These are phyloP conservation scores for Plectranthus barbatus DNA, from an alignment of 257 asterid genomes.

Conservation along the genomic window DNA sequence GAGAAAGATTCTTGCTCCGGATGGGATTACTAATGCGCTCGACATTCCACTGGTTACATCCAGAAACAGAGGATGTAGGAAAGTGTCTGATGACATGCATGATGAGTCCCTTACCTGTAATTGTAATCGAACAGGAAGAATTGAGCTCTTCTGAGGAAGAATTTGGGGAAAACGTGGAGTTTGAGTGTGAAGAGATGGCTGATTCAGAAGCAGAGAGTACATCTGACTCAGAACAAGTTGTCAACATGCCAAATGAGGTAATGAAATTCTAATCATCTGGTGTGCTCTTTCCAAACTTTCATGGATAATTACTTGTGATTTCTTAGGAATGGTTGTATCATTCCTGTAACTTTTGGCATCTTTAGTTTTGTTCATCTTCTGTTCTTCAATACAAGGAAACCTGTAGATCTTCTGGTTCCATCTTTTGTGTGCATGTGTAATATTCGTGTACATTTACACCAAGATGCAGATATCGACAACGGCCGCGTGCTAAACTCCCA, in stretches of 20 bases:
- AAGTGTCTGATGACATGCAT: constrained; percentile 21
- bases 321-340: neutral
- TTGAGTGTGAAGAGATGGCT: constrained; percentile 94
- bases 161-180: constrained; percentile 80
- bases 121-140: constrained; percentile 98
- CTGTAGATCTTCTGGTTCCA: neutral
- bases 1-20: constrained; percentile 25
- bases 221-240: neutral
- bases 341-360: neutral
- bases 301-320: neutral
- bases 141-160: constrained; percentile 95
- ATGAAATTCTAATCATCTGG: neutral
- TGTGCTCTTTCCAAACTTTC: neutral
- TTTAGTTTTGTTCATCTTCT: neutral
- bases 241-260: constrained; percentile 60
- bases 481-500: constrained; percentile 3
- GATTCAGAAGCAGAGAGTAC: constrained; percentile 82
- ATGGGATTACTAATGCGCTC: constrained; percentile 20
- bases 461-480: constrained; percentile 26
- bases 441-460: neutral
- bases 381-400: no score
- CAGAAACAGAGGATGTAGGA: constrained; percentile 30
- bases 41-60: constrained; percentile 24
- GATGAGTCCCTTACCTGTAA: constrained; percentile 59
- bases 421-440: neutral